Evolutionary conservation across 352 stramenopile species (phyloP), one percentile per base, ranked within the genome.

Genomic region (Pythium periplocum): DNA sequence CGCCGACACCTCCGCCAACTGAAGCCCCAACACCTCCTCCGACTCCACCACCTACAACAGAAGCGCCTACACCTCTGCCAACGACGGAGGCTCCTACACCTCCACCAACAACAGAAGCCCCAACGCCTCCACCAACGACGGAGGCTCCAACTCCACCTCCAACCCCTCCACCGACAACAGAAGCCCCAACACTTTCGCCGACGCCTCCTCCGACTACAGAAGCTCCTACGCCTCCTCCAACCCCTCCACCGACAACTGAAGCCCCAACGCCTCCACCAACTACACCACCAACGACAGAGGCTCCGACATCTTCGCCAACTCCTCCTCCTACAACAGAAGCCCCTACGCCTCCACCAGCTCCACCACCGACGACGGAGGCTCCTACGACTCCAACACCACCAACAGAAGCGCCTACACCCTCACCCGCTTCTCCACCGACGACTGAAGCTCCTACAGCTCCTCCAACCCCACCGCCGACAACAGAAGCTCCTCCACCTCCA

Each of bases 1-100:
- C 2, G 30, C 26, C 58, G 43, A 58, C 56, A 43, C 12, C 45
- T 4, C 41, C 61, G 42, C 46, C 4, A 41, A 60, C 45, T 42
- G 17, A 34, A 46, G 50, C 60, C 12, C 40, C 60, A 17, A 55
- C 57, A 6, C 32, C 43, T 2, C 2, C 4, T 26, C 2, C 50
- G 37, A 30, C 50, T 38, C 34, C 50, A 2, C 10, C 26, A 6
- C 31, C 36, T 32, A 30, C 50, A 42, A 43, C 47, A 43, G 9
- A 26, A 26, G 17, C 17, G 17, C 17, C 17, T 26, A 26, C 17
- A 26, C 17, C 17, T 26, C 17, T 0, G 17, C 17, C 10, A 10
- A 6, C 47, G 39, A 35, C 53, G 9, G 35, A 5, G 32, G 32
- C 9, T 53, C 53, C 8, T 2, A 59, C 26, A 36, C 5, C 35